Conservation (phyloP, 441 rosid genomes). For the Adansonia gregorii region DNA sequence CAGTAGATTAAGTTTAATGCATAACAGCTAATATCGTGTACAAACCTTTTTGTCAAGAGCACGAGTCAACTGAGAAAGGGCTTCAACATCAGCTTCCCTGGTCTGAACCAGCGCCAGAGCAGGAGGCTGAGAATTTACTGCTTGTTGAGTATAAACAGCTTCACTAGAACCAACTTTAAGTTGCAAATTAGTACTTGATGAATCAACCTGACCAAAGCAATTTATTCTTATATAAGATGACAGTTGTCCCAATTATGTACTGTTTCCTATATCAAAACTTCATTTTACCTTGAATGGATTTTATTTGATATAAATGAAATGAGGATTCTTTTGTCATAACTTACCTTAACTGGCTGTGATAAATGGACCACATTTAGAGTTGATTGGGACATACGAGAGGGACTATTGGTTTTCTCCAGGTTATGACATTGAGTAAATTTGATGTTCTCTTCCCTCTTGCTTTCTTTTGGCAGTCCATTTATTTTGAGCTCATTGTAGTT, state of each 20-base stretch:
- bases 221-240: slow-evolving; percentile 19
- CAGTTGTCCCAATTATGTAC: background rate
- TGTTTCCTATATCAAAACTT: background rate
- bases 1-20: slow-evolving; percentile 3
- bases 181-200: slow-evolving; percentile 49
- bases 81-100: slow-evolving; percentile 68
- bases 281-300: background rate
- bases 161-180: slow-evolving; percentile 44
- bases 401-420: slow-evolving; percentile 46
- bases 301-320: slow-evolving; percentile 21
- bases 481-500: slow-evolving; percentile 52
- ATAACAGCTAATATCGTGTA: slow-evolving; percentile 25
- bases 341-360: slow-evolving; percentile 66
- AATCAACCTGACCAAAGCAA: slow-evolving; percentile 50
- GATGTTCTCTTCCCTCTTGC: slow-evolving; percentile 39
- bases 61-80: slow-evolving; percentile 64
- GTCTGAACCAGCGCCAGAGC: slow-evolving; percentile 48
- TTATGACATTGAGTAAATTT: slow-evolving; percentile 42
- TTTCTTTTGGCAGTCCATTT: slow-evolving; percentile 49
- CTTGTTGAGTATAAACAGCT: slow-evolving; percentile 41
- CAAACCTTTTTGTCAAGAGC: slow-evolving; percentile 65
- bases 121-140: slow-evolving; percentile 46
- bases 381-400: slow-evolving; percentile 39
- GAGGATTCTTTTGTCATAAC: slow-evolving; percentile 23
- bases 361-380: slow-evolving; percentile 45